Evolutionary conservation across 2,329 filamentous ascomycete genomes (phyloP).

Genomic region (Trichoderma harzianum): DNA sequence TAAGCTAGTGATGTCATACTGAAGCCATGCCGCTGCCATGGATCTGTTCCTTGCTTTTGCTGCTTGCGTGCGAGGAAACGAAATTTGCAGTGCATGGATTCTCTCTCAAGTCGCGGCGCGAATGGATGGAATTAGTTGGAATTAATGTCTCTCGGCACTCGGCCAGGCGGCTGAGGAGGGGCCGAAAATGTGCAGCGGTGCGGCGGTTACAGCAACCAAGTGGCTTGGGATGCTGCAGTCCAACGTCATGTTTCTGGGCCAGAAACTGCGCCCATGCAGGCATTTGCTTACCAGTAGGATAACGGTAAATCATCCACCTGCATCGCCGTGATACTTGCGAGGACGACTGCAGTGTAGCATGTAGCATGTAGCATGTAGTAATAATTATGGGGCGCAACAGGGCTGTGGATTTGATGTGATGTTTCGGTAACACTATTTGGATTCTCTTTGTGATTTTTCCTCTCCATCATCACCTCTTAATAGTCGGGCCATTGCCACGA

Average conservation of each 20-base stretch:
- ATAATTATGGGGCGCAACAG: slow-evolving; percentile 6
- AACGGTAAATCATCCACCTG: neutral
- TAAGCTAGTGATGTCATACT: slow-evolving; percentile 7
- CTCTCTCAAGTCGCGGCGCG: neutral
- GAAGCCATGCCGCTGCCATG: neutral
- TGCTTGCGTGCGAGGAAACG: neutral
- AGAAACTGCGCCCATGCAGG: neutral
- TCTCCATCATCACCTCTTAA: neutral
- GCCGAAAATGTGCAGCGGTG: neutral
- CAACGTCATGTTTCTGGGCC: slow-evolving; percentile 4
- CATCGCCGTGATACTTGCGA: neutral
- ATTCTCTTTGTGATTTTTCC: neutral
- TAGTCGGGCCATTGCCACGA: neutral
- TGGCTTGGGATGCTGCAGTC: slow-evolving; percentile 4
- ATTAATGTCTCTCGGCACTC: neutral
- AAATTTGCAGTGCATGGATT: neutral
- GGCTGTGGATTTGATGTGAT: neutral
- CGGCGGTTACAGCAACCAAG: neutral
- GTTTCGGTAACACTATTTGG: neutral
- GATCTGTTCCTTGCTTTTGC: neutral
- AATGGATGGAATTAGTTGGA: neutral
- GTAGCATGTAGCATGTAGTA: neutral
- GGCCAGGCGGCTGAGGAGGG: neutral
- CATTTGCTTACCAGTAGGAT: neutral
- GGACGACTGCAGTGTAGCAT: neutral